A percentile compares a stretch with the other conserved stretches of the same genome.
phyloP scores from a whole-genome alignment of 495 filamentous ascomycete species.

The Wilcoxina mikolae region DNA sequence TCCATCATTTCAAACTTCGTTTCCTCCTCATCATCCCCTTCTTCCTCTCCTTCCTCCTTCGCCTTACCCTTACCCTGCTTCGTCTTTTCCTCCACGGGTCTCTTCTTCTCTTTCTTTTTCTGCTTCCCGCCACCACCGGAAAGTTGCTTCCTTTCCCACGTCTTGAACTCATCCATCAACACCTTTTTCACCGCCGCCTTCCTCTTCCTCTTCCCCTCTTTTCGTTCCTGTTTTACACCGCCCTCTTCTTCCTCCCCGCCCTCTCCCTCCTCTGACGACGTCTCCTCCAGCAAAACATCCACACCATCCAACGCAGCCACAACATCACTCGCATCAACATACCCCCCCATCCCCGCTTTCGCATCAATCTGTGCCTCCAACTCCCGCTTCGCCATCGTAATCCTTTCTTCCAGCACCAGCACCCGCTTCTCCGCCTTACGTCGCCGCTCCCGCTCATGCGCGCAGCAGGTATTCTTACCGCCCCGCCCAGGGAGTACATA shows the following conservation, averaged over 20 bases:
- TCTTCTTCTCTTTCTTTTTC: too few relatives aligned
- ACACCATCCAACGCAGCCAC: background rate
- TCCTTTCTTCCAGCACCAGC: background rate
- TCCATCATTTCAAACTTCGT: background rate
- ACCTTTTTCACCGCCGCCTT: too few relatives aligned
- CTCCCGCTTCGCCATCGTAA: background rate
- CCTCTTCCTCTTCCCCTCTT: constrained; percentile 9
- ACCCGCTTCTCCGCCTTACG: background rate
- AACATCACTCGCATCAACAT: too few relatives aligned
- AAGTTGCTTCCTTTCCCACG: too few relatives aligned
- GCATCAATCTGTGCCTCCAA: background rate
- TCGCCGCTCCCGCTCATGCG: background rate
- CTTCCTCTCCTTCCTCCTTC: constrained; percentile 5
- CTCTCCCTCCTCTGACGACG: background rate
- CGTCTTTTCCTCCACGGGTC: too few relatives aligned
- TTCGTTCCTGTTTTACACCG: background rate
- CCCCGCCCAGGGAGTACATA: too few relatives aligned
- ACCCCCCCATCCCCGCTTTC: background rate
- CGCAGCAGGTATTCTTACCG: background rate
- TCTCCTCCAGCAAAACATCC: background rate
- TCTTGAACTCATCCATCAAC: too few relatives aligned
- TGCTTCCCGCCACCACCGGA: too few relatives aligned
- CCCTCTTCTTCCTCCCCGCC: background rate
- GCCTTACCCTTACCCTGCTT: constrained; percentile 22
- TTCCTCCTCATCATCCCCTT: constrained; percentile 30